Conservation (phyloP, 352 stramenopile species). For the Pythium rhizo-oryzae region DNA sequence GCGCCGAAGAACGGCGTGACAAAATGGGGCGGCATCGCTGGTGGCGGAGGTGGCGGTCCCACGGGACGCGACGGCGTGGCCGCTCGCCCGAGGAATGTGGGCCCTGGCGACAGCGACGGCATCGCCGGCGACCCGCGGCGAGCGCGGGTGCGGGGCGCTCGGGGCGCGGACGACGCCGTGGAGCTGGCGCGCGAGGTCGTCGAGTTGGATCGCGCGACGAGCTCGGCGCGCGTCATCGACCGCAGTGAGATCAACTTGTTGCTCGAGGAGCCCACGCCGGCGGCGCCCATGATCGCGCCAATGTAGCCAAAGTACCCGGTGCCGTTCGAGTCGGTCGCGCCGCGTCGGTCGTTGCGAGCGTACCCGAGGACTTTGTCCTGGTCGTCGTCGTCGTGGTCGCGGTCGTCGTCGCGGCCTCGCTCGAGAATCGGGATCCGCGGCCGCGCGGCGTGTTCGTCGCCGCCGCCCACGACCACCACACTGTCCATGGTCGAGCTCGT, state of each 20-base stretch:
- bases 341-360: slow-evolving; percentile 8
- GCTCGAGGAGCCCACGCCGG: slow-evolving; percentile 20
- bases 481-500: slow-evolving; percentile 27
- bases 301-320: slow-evolving; percentile 34
- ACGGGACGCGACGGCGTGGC: not conserved
- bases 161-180: not conserved
- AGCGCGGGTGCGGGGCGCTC: not conserved
- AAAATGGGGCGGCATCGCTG: not conserved
- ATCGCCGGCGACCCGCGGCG: not conserved
- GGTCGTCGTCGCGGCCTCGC: not conserved
- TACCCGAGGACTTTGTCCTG: no score
- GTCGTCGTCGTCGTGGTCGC: slow-evolving; percentile 23
- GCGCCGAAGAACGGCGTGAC: not conserved
- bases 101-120: not conserved
- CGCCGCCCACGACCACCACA: slow-evolving; percentile 7
- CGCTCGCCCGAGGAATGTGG: not conserved
- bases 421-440: not conserved
- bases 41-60: slow-evolving; percentile 3
- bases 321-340: slow-evolving; percentile 19
- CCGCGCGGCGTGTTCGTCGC: not conserved
- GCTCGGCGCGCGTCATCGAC: slow-evolving; percentile 33
- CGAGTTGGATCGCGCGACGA: slow-evolving; percentile 12
- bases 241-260: slow-evolving; percentile 71
- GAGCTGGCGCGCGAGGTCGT: slow-evolving; percentile 16
- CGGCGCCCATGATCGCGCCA: slow-evolving; percentile 13